Evolutionary conservation across 164 flowering plant species (phyloP).

Genomic region (Vitis labrusca): DNA sequence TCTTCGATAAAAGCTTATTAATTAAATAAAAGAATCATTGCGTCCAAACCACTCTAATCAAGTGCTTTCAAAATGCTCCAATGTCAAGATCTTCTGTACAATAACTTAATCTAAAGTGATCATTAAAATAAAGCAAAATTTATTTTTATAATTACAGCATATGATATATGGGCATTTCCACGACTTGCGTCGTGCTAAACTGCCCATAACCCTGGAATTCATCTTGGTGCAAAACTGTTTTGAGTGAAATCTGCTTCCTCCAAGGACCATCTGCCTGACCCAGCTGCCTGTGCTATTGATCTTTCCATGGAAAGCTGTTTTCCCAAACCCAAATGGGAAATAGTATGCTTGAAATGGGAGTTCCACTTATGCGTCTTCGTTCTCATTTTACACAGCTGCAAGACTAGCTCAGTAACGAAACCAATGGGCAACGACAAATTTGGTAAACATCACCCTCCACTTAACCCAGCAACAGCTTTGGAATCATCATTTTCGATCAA

Average conservation of each 20-base stretch:
- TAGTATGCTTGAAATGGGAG: neutral
- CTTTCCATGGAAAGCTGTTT: neutral
- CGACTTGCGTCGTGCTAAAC: conserved; percentile 11
- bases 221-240: conserved; percentile 5
- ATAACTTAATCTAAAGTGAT: neutral
- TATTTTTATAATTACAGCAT: neutral
- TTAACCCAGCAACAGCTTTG: neutral
- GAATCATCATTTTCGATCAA: neutral
- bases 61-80: neutral
- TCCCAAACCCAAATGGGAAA: neutral
- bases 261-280: neutral
- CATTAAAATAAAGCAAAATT: neutral
- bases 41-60: neutral
- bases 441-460: neutral
- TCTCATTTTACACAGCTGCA: neutral
- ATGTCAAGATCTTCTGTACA: neutral
- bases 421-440: neutral
- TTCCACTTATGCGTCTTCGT: neutral
- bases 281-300: neutral
- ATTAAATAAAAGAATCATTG: no score
- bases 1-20: no score
- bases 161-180: conserved; percentile 7
- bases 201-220: conserved; percentile 3
- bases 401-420: neutral
- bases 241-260: neutral